phyloP scores from a whole-genome alignment of 2,329 filamentous ascomycete species.

The Colletotrichum sp. region DNA sequence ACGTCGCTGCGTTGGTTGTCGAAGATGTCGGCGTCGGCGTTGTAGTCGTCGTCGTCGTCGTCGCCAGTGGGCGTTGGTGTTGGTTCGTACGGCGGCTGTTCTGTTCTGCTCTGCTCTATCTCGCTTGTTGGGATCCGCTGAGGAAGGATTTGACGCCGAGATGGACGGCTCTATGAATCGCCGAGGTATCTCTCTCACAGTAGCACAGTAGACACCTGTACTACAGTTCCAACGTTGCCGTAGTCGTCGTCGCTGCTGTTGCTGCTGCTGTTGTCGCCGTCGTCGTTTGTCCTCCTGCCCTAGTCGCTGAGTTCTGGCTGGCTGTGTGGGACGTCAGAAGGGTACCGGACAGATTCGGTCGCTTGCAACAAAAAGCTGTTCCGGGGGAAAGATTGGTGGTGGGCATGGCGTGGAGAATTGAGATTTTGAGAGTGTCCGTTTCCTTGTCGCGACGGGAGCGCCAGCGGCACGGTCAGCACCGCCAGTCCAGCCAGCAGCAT shows the following conservation, averaged over 20 bases:
- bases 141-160: background rate
- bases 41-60: too few relatives aligned
- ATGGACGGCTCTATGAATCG: background rate
- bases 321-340: background rate
- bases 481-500: too few relatives aligned
- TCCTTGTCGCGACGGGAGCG: background rate
- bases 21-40: background rate
- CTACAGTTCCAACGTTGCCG: too few relatives aligned
- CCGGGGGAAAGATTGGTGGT: background rate
- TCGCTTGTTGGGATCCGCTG: background rate
- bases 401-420: constrained; percentile 8
- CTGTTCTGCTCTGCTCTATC: background rate
- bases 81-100: too few relatives aligned
- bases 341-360: background rate
- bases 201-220: too few relatives aligned
- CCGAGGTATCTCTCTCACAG: background rate
- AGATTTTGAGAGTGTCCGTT: background rate
- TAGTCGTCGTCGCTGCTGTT: background rate
- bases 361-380: background rate
- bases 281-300: background rate
- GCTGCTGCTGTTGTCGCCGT: background rate
- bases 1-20: background rate
- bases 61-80: too few relatives aligned
- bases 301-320: background rate
- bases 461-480: too few relatives aligned